A percentile compares a stretch with the other conserved stretches of the same genome.
phyloP scores from a whole-genome alignment of 805 yeast genomes.

The Kurtzmaniella fragi region DNA sequence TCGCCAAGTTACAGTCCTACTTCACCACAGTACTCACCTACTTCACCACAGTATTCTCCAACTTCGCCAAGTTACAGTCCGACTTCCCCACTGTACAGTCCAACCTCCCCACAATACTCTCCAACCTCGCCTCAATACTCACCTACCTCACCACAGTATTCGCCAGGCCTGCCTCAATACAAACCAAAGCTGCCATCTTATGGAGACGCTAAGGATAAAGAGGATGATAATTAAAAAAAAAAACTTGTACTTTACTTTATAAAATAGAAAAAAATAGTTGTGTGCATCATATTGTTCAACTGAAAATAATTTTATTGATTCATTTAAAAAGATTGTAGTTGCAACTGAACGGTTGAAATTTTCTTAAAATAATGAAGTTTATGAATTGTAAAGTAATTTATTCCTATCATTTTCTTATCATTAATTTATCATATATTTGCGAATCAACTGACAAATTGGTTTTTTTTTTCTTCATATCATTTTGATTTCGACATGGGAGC shows the following conservation, averaged over 20 bases:
- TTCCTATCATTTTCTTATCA: too few relatives aligned
- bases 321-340: too few relatives aligned
- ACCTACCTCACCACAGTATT: conserved; percentile 45
- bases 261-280: too few relatives aligned
- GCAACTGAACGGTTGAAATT: too few relatives aligned
- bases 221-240: neutral
- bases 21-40: conserved; percentile 46
- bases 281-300: too few relatives aligned
- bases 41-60: conserved; percentile 52
- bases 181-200: conserved; percentile 37
- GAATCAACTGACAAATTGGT: too few relatives aligned
- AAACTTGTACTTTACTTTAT: too few relatives aligned
- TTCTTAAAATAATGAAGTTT: too few relatives aligned
- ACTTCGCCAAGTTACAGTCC: conserved; percentile 49
- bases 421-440: too few relatives aligned
- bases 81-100: conserved; percentile 40
- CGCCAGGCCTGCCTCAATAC: conserved; percentile 43
- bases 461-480: neutral
- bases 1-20: conserved; percentile 75
- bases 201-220: conserved; percentile 1
- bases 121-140: conserved; percentile 40
- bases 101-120: conserved; percentile 42
- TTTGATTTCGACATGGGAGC: neutral
- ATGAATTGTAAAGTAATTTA: too few relatives aligned
- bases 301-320: too few relatives aligned